Percentiles rank a stretch among this genome's conserved stretches.
These are phyloP conservation scores for Trichoderma koningii DNA, from an alignment of 2,329 filamentous ascomycete genomes.

Conservation along the genomic window DNA sequence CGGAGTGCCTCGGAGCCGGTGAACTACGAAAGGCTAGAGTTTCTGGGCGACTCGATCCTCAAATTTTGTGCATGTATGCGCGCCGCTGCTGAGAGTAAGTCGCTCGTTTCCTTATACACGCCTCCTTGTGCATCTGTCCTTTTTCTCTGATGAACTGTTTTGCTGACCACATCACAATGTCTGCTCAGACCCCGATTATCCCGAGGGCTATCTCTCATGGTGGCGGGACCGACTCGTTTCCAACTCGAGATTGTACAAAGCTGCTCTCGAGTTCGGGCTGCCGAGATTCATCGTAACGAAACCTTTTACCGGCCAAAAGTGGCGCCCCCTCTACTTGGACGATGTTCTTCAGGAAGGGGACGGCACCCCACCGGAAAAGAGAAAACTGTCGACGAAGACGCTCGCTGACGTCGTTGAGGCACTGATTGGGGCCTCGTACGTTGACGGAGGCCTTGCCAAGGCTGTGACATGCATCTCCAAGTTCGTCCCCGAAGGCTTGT, in stretches of 20 bases:
- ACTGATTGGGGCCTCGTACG: constrained; percentile 73
- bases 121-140: not conserved
- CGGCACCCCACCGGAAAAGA: constrained; percentile 21
- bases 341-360: constrained; percentile 35
- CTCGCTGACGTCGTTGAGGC: constrained; percentile 88
- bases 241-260: constrained; percentile 70
- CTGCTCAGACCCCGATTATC: constrained; percentile 62
- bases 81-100: constrained; percentile 56
- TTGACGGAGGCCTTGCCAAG: constrained; percentile 66
- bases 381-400: constrained; percentile 69
- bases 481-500: constrained; percentile 64
- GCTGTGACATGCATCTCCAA: constrained; percentile 65
- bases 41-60: constrained; percentile 80
- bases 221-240: constrained; percentile 71
- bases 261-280: constrained; percentile 64
- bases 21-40: constrained; percentile 84
- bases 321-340: constrained; percentile 65
- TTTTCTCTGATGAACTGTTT: not conserved
- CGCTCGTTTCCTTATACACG: not conserved
- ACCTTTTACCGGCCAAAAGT: constrained; percentile 68
- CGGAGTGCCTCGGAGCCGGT: constrained; percentile 59
- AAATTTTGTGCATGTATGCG: constrained; percentile 73
- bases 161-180: constrained; percentile 31
- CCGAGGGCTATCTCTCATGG: constrained; percentile 73
- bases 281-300: constrained; percentile 72